These are phyloP conservation scores for Calcarisporium arbuscula DNA, from an alignment of 2,329 filamentous ascomycete genomes.

Conservation along the genomic window DNA sequence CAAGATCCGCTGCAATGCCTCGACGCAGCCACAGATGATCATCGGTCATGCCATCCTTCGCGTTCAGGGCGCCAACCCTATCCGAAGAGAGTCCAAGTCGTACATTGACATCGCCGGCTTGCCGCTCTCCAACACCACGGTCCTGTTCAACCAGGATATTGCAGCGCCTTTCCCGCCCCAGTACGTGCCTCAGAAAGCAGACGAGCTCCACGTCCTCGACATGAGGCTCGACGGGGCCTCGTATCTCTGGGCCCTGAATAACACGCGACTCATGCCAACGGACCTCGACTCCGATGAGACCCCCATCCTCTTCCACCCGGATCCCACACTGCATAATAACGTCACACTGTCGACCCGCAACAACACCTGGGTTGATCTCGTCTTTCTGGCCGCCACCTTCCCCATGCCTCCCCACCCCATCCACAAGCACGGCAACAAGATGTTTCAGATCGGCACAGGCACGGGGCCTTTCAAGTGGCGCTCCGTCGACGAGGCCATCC, in stretches of 20 bases:
- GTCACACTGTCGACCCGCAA: slow-evolving; percentile 41
- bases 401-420: slow-evolving; percentile 51
- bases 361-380: slow-evolving; percentile 49
- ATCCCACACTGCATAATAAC: slow-evolving; percentile 28
- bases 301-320: slow-evolving; percentile 42
- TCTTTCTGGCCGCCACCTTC: slow-evolving; percentile 36
- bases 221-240: slow-evolving; percentile 35
- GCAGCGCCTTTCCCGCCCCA: slow-evolving; percentile 43
- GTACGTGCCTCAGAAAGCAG: slow-evolving; percentile 32
- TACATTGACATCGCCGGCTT: slow-evolving; percentile 45
- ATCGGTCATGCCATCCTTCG: slow-evolving; percentile 44
- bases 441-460: slow-evolving; percentile 49
- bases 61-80: slow-evolving; percentile 15
- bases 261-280: slow-evolving; percentile 32
- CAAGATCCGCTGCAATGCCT: slow-evolving; percentile 46
- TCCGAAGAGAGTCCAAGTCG: slow-evolving; percentile 22
- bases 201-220: slow-evolving; percentile 38
- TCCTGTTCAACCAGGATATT: slow-evolving; percentile 35
- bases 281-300: slow-evolving; percentile 23
- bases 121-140: slow-evolving; percentile 31
- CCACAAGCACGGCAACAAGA: slow-evolving; percentile 59
- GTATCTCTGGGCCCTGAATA: slow-evolving; percentile 49
- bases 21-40: slow-evolving; percentile 46
- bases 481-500: slow-evolving; percentile 45
- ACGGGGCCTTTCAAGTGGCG: slow-evolving; percentile 43